Evolutionary conservation across 768 basidiomycete species (phyloP), one percentile per base, ranked within the genome.

Genomic region (Calocera viscosa): DNA sequence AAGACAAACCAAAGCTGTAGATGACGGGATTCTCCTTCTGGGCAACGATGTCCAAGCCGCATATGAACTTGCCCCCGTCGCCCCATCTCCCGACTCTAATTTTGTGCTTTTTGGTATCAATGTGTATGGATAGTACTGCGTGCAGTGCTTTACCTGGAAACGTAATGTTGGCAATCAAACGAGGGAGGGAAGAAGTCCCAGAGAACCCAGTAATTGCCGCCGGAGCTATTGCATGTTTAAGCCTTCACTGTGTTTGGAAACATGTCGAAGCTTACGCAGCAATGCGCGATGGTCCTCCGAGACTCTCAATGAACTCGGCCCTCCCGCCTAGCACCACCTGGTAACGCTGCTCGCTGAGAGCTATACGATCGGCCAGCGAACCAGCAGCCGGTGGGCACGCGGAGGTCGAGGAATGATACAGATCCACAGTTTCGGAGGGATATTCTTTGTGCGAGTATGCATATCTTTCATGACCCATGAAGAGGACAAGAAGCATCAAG

Each of bases 101-200:
- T n/a, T n/a, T n/a, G n/a, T n/a, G n/a, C n/a, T n/a, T n/a, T n/a
- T n/a, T n/a, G n/a, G n/a, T n/a, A n/a, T n/a, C n/a, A n/a, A n/a
- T n/a, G n/a, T n/a, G n/a, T n/a, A n/a, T n/a, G n/a, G n/a, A n/a
- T n/a, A n/a, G n/a, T n/a, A n/a, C n/a, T n/a, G n/a, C n/a, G n/a
- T n/a, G n/a, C n/a, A n/a, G n/a, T n/a, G n/a, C n/a, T n/a, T n/a
- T n/a, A n/a, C n/a, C n/a, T n/a, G n/a, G n/a, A n/a, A 22, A 66
- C 17, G 16, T 69, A 66, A 41, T 63, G 65, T n/a, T 66, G 68
- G 38, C 68, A 69, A 26, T 68, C 67, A 66, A 71, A 71, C 2
- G 68, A 33, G 19, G 70, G 69, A 28, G 49, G 67, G 35, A 67
- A 65, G 66, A 70, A 71, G 66, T 71, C 70, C 67, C 69, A 70